Evolutionary conservation across 352 stramenopile species (phyloP).

Genomic region (Aphanomyces cochlioides): DNA sequence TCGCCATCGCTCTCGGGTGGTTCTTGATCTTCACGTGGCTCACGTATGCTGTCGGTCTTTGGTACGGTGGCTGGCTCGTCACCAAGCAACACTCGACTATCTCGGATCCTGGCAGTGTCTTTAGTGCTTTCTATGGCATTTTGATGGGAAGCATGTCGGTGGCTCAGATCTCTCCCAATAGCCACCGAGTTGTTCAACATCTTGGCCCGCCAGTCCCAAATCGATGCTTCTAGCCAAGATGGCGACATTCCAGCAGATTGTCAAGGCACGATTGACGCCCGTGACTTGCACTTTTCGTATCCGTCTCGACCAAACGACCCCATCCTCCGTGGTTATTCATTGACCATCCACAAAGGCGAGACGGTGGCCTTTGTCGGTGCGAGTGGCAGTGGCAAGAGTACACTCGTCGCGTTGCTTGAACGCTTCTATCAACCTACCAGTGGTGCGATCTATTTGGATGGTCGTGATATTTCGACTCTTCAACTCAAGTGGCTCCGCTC

Average conservation of each 20-base stretch:
- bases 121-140: conserved; percentile 49
- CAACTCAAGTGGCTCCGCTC: conserved; percentile 68
- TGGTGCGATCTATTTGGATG: conserved; percentile 78
- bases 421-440: conserved; percentile 85
- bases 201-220: conserved; percentile 43
- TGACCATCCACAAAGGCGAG: conserved; percentile 39
- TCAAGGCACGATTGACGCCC: conserved; percentile 47
- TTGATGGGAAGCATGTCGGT: conserved; percentile 41
- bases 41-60: conserved; percentile 50
- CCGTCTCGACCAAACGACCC: conserved; percentile 46
- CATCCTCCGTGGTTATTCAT: conserved; percentile 29
- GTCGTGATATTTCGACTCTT: conserved; percentile 61
- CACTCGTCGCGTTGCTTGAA: conserved; percentile 64
- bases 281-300: conserved; percentile 72
- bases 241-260: conserved; percentile 39
- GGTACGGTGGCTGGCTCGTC: conserved; percentile 53
- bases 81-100: conserved; percentile 26
- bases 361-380: conserved; percentile 44
- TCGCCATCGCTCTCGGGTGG: conserved; percentile 34
- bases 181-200: conserved; percentile 45
- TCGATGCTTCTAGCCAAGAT: conserved; percentile 43
- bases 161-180: conserved; percentile 46
- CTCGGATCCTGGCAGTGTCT: conserved; percentile 37
- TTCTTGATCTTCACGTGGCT: conserved; percentile 49
- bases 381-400: conserved; percentile 56